Base-by-base conservation (phyloP, 225 moss, liverwort and hornwort genomes). In the Bryum argenteum region DNA sequence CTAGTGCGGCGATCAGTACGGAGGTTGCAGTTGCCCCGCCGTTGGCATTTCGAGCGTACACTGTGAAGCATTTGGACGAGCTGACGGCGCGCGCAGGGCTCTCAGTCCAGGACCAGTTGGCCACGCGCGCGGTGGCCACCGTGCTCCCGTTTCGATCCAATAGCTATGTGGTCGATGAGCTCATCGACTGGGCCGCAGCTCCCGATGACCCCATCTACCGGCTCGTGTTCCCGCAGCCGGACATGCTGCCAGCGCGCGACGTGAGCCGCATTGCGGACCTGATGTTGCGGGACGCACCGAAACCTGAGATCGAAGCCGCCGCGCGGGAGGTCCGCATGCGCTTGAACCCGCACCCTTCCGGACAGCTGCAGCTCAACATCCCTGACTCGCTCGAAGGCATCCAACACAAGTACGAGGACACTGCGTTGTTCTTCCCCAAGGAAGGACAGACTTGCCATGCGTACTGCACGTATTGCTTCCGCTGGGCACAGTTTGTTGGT, bases 391-490 rank as follows among this genome's bases (percentile, higher is more conserved):
- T 65, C 37, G 40, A 63, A 11, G 73, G 73, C 4, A 54, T 65
- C 18, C 64, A 65, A 17, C 64, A 65, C 2, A 73, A 73, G 54
- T 73, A 73, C 4, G 54, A 64, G 52, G 64, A 73, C 11, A 56
- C 55, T 9, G 64, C 24, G 4, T 65, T 73, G 54, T 44, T 73
- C 6, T 73, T 73, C 6, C 55, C 55, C 3, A 42, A 13, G 1
- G 41, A 73, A 22, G 64, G 64, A 13, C 73, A 73, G 22, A 53
- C 55, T 1, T 55, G 73, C 17, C 73, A 73, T 42, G 39, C 64
- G 37, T 73, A 73, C 26, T 73, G 64, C 23, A 73, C 73, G 8
- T 73, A 73, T 8, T 73, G 55, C 63, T 73, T 64, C 26, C 55
- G 55, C 2, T 74, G 56, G 73, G 56, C 56, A 8, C 45, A 57